Evolutionary conservation across 352 stramenopile species (phyloP).

Genomic region (Globisporangium acanthophoron): DNA sequence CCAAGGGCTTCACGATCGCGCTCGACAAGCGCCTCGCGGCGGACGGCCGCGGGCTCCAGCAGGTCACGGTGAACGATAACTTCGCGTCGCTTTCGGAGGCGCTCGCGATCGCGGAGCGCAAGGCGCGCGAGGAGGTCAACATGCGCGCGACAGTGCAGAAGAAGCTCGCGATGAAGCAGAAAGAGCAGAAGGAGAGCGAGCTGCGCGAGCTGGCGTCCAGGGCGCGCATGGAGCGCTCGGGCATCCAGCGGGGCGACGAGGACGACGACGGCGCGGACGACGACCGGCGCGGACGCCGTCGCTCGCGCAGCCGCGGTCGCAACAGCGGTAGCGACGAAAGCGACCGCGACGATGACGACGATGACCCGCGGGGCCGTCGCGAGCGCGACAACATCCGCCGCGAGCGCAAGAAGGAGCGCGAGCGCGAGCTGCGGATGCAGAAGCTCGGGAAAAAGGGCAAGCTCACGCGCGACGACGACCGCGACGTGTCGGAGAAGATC

Average conservation of each 20-base stretch:
- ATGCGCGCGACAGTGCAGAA: conserved; percentile 89
- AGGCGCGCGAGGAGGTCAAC: conserved; percentile 96
- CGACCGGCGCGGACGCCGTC: conserved; percentile 14
- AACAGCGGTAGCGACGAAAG: conserved; percentile 14
- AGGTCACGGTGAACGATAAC: conserved; percentile 97
- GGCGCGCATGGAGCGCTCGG: conserved; percentile 90
- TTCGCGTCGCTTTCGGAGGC: conserved; percentile 97
- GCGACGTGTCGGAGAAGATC: conserved; percentile 99
- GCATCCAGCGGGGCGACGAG: conserved; percentile 33
- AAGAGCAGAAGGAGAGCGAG: conserved; percentile 95
- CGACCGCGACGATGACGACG: conserved; percentile 48
- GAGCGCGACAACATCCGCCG: conserved; percentile 84
- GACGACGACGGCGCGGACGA: conserved; percentile 14
- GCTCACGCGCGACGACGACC: conserved; percentile 92
- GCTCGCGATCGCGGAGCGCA: conserved; percentile 96
- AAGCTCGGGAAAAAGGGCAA: conserved; percentile 90
- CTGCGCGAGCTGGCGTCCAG: conserved; percentile 92
- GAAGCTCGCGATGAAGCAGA: conserved; percentile 89
- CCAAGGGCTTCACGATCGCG: conserved; percentile 97
- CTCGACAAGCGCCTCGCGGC: conserved; percentile 98
- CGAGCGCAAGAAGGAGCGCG: conserved; percentile 93
- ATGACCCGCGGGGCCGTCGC: conserved; percentile 20
- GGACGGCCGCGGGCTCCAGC: conserved; percentile 94
- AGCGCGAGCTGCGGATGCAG: conserved; percentile 94
- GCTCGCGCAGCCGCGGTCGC: conserved; percentile 11